Percentiles rank a stretch among this genome's conserved stretches.
Conservation (phyloP, 139 green algal species). For the Closterium sp. region DNA sequence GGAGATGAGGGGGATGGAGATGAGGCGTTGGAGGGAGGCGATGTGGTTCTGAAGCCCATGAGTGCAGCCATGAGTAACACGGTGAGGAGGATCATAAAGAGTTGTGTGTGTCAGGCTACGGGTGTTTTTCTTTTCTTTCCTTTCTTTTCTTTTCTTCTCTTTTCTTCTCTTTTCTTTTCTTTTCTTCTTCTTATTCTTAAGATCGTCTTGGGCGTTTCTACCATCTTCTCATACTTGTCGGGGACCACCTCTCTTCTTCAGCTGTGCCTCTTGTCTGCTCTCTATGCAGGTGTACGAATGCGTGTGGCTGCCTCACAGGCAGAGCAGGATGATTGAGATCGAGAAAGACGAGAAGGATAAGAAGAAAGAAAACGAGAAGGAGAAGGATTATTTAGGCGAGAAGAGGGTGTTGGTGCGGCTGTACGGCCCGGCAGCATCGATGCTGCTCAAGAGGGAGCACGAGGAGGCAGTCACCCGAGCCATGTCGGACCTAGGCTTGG, state of each 20-base stretch:
- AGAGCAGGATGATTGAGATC: too few relatives aligned
- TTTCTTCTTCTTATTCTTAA: background rate
- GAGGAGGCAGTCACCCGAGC: background rate
- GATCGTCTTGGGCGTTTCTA: background rate
- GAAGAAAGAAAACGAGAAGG: background rate
- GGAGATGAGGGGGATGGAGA: background rate
- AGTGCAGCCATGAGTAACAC: constrained; percentile 17
- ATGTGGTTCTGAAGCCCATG: constrained; percentile 12
- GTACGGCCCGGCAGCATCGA: background rate
- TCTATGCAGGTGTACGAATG: background rate
- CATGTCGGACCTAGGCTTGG: constrained; percentile 12
- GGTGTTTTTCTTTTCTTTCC: too few relatives aligned
- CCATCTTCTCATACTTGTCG: background rate
- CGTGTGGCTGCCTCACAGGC: background rate
- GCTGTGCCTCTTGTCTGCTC: background rate
- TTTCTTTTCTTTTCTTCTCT: too few relatives aligned
- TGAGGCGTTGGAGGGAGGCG: background rate
- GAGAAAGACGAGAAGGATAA: background rate
- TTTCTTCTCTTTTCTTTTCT: background rate
- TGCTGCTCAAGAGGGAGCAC: constrained; percentile 8
- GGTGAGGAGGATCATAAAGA: constrained; percentile 1
- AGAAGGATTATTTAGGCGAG: background rate
- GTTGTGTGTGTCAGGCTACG: background rate
- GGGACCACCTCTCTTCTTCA: background rate
- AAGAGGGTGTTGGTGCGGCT: constrained; percentile 17